These are phyloP conservation scores for Tolypocladium inflatum DNA, from an alignment of 2,329 filamentous ascomycete species.

Conservation along the genomic window DNA sequence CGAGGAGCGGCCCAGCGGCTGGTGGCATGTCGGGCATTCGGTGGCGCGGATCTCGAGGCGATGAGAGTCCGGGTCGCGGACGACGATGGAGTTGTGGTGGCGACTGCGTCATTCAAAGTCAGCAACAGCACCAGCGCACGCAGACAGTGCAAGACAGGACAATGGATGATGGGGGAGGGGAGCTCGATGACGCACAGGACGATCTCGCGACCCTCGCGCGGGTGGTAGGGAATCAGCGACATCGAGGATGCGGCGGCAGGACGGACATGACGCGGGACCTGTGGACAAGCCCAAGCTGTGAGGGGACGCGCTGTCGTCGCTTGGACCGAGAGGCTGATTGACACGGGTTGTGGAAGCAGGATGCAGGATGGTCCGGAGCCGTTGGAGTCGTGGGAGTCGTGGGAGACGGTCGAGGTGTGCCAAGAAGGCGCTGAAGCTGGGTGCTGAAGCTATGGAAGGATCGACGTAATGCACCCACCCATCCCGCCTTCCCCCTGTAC, in stretches of 20 bases:
- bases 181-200: slow-evolving; percentile 47
- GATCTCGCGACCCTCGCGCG: slow-evolving; percentile 65
- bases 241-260: slow-evolving; percentile 19
- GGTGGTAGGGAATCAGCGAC: slow-evolving; percentile 70
- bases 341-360: too few relatives aligned
- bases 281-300: too few relatives aligned
- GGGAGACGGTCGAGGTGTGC: neutral
- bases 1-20: slow-evolving; percentile 44
- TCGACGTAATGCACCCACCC: neutral
- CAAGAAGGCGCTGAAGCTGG: neutral
- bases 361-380: neutral
- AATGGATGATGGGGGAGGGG: neutral
- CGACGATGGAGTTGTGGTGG: slow-evolving; percentile 84
- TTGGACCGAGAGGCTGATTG: neutral
- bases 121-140: neutral
- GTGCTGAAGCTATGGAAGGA: neutral
- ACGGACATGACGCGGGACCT: slow-evolving; percentile 8
- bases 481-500: neutral
- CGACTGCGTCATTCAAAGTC: slow-evolving; percentile 46
- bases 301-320: neutral
- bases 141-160: neutral
- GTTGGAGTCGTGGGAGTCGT: neutral
- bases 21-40: slow-evolving; percentile 87
- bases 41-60: slow-evolving; percentile 73
- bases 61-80: slow-evolving; percentile 77